Conservation (phyloP, 768 basidiomycete species). For the Chalciporus piperatus region DNA sequence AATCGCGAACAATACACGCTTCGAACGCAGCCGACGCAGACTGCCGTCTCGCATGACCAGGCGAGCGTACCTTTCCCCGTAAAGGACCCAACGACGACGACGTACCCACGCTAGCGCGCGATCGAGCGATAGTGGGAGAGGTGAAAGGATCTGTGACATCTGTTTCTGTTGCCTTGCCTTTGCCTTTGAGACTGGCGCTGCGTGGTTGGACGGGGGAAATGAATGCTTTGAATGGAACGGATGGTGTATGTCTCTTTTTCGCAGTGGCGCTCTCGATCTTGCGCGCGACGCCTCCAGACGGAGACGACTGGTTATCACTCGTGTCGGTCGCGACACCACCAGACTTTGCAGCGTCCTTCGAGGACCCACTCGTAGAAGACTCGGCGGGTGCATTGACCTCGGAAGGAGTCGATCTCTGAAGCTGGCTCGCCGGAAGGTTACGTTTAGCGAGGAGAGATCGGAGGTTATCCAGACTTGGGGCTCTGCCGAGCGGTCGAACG, state of each 20-base stretch:
- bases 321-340: not conserved
- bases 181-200: not conserved
- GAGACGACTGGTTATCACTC: not conserved
- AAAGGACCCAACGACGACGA: not conserved
- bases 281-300: not conserved
- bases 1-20: constrained; percentile 16
- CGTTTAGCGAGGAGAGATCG: constrained; percentile 16
- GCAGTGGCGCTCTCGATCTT: not conserved
- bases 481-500: not conserved
- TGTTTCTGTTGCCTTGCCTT: not conserved
- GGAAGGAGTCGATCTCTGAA: not conserved
- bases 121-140: not conserved
- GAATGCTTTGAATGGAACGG: constrained; percentile 19
- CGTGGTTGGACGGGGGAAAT: constrained; percentile 16
- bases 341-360: not conserved
- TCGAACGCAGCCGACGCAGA: constrained; percentile 16
- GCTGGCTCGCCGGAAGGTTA: not conserved
- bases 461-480: constrained; percentile 17
- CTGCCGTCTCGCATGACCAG: constrained; percentile 5
- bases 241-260: not conserved
- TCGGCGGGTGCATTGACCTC: not conserved
- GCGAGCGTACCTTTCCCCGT: not conserved
- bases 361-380: not conserved
- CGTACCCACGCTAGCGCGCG: not conserved
- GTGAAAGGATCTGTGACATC: not conserved